phyloP scores from a whole-genome alignment of 2,329 filamentous ascomycete genomes.

The Aspergillus melleus region DNA sequence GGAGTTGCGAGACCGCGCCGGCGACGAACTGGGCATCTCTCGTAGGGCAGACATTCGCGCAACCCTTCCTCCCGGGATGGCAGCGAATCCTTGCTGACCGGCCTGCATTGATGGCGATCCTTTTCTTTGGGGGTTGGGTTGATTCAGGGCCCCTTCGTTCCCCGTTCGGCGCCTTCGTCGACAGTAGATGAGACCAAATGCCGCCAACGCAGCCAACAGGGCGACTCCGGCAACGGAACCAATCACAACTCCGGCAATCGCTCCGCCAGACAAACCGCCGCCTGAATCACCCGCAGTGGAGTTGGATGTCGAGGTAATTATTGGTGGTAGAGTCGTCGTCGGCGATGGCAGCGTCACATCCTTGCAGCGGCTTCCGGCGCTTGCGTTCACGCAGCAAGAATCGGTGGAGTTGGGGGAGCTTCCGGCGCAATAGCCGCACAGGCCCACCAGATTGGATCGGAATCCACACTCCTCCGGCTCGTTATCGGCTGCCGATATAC shows the following conservation, averaged over 20 bases:
- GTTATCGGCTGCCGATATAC: slow-evolving; percentile 75
- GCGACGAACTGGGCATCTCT: slow-evolving; percentile 65
- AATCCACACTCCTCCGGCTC: slow-evolving; percentile 88
- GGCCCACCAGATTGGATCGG: slow-evolving; percentile 65
- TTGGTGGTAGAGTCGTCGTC: slow-evolving; percentile 60
- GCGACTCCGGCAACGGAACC: slow-evolving; percentile 72
- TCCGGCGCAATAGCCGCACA: slow-evolving; percentile 83
- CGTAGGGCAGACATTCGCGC: slow-evolving; percentile 95
- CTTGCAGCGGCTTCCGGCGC: slow-evolving; percentile 71
- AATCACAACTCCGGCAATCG: slow-evolving; percentile 87
- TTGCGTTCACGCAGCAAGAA: slow-evolving; percentile 85
- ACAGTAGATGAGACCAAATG: slow-evolving; percentile 58
- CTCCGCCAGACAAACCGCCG: slow-evolving; percentile 73
- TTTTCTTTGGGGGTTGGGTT: slow-evolving; percentile 69
- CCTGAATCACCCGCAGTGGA: slow-evolving; percentile 42
- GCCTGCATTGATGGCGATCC: slow-evolving; percentile 42
- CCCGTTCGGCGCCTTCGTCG: slow-evolving; percentile 59
- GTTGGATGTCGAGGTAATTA: slow-evolving; percentile 66
- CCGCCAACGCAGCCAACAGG: slow-evolving; percentile 66
- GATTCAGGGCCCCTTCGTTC: slow-evolving; percentile 80
- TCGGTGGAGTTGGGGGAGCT: slow-evolving; percentile 90
- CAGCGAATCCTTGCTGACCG: slow-evolving; percentile 61
- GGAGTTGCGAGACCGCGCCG: slow-evolving; percentile 54
- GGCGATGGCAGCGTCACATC: slow-evolving; percentile 72
- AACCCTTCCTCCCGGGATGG: slow-evolving; percentile 83